Percentiles rank a stretch among this genome's conserved stretches.
These are phyloP conservation scores for Thraustotheca clavata DNA, from an alignment of 352 stramenopile genomes.

Conservation along the genomic window DNA sequence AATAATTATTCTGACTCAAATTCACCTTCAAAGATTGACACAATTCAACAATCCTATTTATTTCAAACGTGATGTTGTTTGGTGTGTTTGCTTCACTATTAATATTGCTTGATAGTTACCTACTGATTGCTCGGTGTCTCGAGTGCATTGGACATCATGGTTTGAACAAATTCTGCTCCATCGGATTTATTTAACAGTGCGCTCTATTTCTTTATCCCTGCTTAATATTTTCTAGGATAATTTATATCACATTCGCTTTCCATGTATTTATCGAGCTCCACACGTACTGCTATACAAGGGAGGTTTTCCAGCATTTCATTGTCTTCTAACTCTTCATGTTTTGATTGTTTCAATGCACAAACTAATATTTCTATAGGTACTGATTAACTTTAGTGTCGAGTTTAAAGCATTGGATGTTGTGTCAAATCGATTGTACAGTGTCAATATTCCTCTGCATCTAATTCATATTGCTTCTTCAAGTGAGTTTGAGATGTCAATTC, in stretches of 20 bases:
- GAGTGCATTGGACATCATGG: constrained; percentile 2
- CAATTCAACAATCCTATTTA: neutral
- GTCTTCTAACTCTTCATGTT: constrained; percentile 11
- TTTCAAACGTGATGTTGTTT: constrained; percentile 1
- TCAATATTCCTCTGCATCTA: neutral
- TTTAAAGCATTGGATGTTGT: neutral
- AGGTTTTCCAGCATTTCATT: neutral
- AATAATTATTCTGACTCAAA: neutral
- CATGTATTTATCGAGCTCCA: neutral
- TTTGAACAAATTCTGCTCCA: neutral
- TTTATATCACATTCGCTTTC: neutral
- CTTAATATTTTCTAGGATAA: neutral
- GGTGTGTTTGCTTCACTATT: neutral
- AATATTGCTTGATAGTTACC: constrained; percentile 1
- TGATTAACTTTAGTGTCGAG: neutral
- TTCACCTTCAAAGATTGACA: neutral
- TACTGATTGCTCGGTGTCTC: neutral
- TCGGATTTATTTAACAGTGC: neutral
- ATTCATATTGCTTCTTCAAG: neutral
- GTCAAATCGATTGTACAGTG: neutral
- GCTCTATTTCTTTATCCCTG: neutral
- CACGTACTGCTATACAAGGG: constrained; percentile 5
- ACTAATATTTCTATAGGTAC: neutral
- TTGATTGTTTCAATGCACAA: neutral
- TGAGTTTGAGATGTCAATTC: neutral